Evolutionary conservation across 2,329 filamentous ascomycete genomes (phyloP).

Genomic region (Colletotrichum tofieldiae): DNA sequence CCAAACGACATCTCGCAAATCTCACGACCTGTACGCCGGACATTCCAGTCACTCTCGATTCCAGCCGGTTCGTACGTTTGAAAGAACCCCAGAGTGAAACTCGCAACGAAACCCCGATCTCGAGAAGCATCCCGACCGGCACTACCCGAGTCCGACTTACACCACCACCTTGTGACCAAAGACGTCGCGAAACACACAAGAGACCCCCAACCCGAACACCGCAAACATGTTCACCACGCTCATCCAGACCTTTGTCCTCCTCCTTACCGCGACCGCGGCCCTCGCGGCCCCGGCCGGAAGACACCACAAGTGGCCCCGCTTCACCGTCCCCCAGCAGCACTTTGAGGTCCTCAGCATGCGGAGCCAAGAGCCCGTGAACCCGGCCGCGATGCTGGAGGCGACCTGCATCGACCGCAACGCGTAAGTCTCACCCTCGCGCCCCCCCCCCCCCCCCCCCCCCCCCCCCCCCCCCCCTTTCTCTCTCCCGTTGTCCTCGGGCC

Average conservation of each 20-base stretch:
- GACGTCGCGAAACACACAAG: slow-evolving; percentile 14
- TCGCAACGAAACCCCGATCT: slow-evolving; percentile 11
- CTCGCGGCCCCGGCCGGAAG: slow-evolving; percentile 50
- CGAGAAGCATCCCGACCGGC: background rate
- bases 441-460: background rate
- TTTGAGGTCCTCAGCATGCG: slow-evolving; percentile 62
- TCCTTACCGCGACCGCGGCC: slow-evolving; percentile 51
- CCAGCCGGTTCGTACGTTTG: background rate
- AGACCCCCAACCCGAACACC: slow-evolving; percentile 16
- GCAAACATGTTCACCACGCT: slow-evolving; percentile 53
- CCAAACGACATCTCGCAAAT: slow-evolving; percentile 5
- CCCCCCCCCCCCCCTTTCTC: background rate
- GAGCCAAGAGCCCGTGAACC: slow-evolving; percentile 56
- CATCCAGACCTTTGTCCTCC: slow-evolving; percentile 51
- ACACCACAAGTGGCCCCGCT: slow-evolving; percentile 50
- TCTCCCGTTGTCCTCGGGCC: background rate
- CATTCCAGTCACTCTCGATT: slow-evolving; percentile 12
- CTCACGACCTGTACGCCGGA: background rate
- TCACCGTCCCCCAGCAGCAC: slow-evolving; percentile 59
- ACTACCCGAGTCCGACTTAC: background rate
- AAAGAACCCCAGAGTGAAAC: slow-evolving; percentile 2
- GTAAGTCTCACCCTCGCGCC: slow-evolving; percentile 51
- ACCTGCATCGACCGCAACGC: slow-evolving; percentile 58
- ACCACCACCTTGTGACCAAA: background rate
- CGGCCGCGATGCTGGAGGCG: slow-evolving; percentile 57